phyloP scores from a whole-genome alignment of 129 eudicot genomes.

The Pittosporum tobira region DNA sequence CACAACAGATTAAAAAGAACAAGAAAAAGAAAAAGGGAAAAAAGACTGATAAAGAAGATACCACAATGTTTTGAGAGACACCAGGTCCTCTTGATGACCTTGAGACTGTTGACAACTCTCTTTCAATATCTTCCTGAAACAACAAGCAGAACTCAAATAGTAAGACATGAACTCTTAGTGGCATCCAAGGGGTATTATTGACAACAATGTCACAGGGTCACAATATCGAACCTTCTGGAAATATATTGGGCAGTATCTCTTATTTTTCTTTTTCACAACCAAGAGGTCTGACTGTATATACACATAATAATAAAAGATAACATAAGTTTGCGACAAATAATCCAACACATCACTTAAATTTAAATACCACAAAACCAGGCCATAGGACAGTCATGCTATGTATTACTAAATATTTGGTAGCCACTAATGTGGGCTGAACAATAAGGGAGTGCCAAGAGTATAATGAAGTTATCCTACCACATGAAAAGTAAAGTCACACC shows the following conservation, averaged over 20 bases:
- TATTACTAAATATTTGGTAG: neutral
- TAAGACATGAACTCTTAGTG: neutral
- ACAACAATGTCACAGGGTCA: neutral
- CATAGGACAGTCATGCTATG: neutral
- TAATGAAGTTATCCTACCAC: slow-evolving; percentile 2
- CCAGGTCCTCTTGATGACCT: slow-evolving; percentile 56
- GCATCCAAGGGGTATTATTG: slow-evolving; percentile 2
- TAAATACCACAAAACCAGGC: neutral
- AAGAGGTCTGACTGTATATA: slow-evolving; percentile 67
- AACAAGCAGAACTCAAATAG: slow-evolving; percentile 16
- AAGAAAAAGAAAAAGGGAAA: no score
- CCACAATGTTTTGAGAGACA: slow-evolving; percentile 67
- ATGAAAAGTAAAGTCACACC: neutral
- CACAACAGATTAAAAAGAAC: neutral
- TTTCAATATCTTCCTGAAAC: slow-evolving; percentile 85
- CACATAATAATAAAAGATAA: slow-evolving; percentile 9
- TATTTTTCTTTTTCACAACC: slow-evolving; percentile 78
- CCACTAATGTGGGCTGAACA: neutral
- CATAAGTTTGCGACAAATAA: neutral
- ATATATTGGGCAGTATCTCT: slow-evolving; percentile 77
- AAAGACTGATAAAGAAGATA: slow-evolving; percentile 12
- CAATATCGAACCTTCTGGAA: slow-evolving; percentile 61
- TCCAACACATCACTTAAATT: neutral
- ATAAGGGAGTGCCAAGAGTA: neutral
- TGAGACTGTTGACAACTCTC: slow-evolving; percentile 60